These are phyloP conservation scores for Russula brevipes DNA, from an alignment of 768 basidiomycete genomes.

Conservation along the genomic window DNA sequence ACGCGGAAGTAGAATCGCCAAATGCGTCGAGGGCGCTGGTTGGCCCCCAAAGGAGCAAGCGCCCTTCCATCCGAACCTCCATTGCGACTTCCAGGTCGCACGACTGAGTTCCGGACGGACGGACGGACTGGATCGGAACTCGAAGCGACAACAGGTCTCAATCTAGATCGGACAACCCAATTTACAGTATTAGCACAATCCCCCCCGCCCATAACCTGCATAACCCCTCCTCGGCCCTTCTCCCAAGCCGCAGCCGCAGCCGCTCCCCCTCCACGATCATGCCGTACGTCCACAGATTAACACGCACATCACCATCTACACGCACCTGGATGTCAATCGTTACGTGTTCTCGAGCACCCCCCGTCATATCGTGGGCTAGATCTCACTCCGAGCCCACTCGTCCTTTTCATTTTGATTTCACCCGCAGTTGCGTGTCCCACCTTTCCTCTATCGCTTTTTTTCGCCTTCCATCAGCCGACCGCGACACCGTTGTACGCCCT, in stretches of 20 bases:
- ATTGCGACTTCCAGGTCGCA: not conserved
- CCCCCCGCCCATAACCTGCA: too few species aligned
- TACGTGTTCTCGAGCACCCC: not conserved
- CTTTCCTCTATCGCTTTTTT: too few species aligned
- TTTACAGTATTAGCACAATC: not conserved
- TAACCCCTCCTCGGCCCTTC: not conserved
- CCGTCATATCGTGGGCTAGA: not conserved
- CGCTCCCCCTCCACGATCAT: not conserved
- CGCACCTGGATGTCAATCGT: slow-evolving; percentile 2
- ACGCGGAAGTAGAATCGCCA: not conserved
- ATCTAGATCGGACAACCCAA: slow-evolving; percentile 9
- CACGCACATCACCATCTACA: slow-evolving; percentile 1
- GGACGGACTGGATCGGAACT: not conserved
- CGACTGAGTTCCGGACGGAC: not conserved
- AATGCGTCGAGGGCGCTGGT: not conserved
- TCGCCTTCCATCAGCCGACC: too few species aligned
- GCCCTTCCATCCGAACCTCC: not conserved
- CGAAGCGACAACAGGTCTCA: not conserved
- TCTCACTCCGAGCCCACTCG: not conserved
- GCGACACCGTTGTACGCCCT: not conserved
- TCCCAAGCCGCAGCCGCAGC: not conserved
- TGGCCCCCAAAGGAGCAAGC: not conserved
- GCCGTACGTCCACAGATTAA: slow-evolving; percentile 3
- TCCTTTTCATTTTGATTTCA: slow-evolving; percentile 2
- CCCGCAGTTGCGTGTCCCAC: too few species aligned